These are phyloP conservation scores for Phytophthora ramorum DNA, from an alignment of 352 stramenopile genomes.

Conservation along the genomic window DNA sequence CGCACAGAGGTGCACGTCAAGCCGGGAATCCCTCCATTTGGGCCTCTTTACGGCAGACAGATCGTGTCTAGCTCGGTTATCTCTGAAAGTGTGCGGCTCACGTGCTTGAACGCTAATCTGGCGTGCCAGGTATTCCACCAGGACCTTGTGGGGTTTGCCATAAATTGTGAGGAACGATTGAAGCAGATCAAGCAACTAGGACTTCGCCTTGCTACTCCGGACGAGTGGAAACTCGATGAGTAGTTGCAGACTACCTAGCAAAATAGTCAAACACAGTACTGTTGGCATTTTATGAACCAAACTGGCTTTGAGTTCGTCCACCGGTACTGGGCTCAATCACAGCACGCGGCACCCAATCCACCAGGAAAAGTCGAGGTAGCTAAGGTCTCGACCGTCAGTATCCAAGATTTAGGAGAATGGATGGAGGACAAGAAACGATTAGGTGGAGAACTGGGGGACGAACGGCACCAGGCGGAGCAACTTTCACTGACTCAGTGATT, in stretches of 20 bases:
- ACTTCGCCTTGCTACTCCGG: constrained; percentile 52
- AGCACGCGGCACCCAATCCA: too few relatives aligned
- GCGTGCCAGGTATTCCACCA: constrained; percentile 87
- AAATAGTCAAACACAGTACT: not conserved
- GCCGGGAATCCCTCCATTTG: constrained; percentile 73
- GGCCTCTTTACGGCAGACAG: constrained; percentile 76
- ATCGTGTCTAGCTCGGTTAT: constrained; percentile 69
- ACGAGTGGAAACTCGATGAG: constrained; percentile 62
- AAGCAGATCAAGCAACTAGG: constrained; percentile 90
- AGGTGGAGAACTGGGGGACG: too few relatives aligned
- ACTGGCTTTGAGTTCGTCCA: not conserved
- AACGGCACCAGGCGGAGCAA: too few relatives aligned
- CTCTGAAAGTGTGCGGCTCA: constrained; percentile 75
- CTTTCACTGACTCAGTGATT: too few relatives aligned
- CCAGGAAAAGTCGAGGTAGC: too few relatives aligned
- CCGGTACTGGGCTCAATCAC: too few relatives aligned
- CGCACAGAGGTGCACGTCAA: constrained; percentile 80
- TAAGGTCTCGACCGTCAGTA: too few relatives aligned
- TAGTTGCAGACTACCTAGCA: not conserved
- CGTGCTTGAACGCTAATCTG: constrained; percentile 85
- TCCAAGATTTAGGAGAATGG: too few relatives aligned
- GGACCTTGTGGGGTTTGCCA: constrained; percentile 77
- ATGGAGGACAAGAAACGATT: too few relatives aligned
- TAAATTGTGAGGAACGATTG: constrained; percentile 85
- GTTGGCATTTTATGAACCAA: not conserved